Base-by-base conservation (phyloP, 116 monocot species). In the Trichopus zeylanicus region DNA sequence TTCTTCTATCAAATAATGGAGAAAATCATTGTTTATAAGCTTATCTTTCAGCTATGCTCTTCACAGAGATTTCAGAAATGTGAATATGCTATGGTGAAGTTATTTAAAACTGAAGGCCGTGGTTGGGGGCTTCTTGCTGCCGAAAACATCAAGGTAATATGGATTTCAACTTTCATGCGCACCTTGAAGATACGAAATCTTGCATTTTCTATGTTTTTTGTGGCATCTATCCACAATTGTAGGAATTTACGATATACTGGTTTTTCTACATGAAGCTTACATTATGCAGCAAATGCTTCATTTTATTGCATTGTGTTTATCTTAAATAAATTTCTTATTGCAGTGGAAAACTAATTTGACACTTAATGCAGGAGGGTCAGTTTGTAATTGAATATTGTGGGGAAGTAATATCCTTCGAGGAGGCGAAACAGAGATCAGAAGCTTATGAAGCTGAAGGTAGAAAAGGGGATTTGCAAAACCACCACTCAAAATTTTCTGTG, bases 341-440 rank as follows among this genome's bases (percentile, higher is more conserved):
- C 13, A 16, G 2, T 42, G n/a, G 3, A 18, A 18, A 16, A 1
- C 13, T 18, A 10, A 16, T 9, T 13, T n/a, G n/a, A 33, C 13
- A 42, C 42, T n/a, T 42, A n/a, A 28, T 64, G 7, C 73, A 95
- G 95, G 81, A 76, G 64, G 95, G 95, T 22, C 86, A 87, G 33
- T 95, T 95, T 72, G 67, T 95, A 31, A 95, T 95, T 54, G 95
- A 95, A 68, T 95, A 95, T 63, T 90, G 95, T 83, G 95, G 95
- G 61, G 95, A 95, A 75, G 87, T 95, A 56, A 95, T 95, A 67
- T 95, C 95, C 51, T 90, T 78, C 72, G 79, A 84, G 56, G 90
- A 90, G 74, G 95, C 90, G 29, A 86, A 74, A 56, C 55, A 58
- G 53, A 77, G 95, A 57, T 78, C 90, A 51, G 81, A 81, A 63